Conservation (phyloP, 2,329 filamentous ascomycete species). For the Conoideocrella luteorostrata region DNA sequence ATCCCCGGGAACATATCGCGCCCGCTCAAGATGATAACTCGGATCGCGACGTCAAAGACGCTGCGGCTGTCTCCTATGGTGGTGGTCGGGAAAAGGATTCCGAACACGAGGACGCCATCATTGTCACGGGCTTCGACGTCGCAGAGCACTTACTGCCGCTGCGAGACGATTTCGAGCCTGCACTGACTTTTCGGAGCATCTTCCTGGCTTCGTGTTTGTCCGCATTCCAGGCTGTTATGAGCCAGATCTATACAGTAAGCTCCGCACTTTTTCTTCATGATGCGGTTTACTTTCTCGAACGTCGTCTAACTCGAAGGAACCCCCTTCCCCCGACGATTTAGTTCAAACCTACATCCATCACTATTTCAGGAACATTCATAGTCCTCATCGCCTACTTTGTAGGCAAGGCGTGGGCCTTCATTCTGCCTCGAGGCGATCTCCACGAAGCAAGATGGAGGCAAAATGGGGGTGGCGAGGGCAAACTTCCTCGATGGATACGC, state of each 20-base stretch:
- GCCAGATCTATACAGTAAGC: slow-evolving; percentile 45
- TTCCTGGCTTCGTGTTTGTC: slow-evolving; percentile 42
- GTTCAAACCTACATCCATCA: slow-evolving; percentile 46
- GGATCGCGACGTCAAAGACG: not conserved
- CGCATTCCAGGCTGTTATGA: slow-evolving; percentile 49
- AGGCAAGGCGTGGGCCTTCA: slow-evolving; percentile 31
- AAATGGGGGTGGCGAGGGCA: slow-evolving; percentile 29
- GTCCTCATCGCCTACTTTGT: slow-evolving; percentile 51
- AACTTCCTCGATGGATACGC: slow-evolving; percentile 34
- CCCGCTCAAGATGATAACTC: not conserved
- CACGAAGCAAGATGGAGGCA: slow-evolving; percentile 40
- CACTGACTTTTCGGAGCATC: slow-evolving; percentile 47
- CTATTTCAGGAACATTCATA: slow-evolving; percentile 48
- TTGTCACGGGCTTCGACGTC: slow-evolving; percentile 46
- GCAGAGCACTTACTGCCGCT: slow-evolving; percentile 41
- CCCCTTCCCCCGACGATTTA: too few species aligned
- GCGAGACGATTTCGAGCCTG: slow-evolving; percentile 45
- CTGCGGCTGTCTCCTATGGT: slow-evolving; percentile 10
- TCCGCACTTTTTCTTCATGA: too few species aligned
- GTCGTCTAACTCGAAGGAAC: too few species aligned
- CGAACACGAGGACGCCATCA: slow-evolving; percentile 35
- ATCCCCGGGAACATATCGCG: not conserved
- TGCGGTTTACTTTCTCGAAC: not conserved
- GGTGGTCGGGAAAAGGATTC: slow-evolving; percentile 23
- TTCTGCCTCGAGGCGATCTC: slow-evolving; percentile 40